phyloP scores from a whole-genome alignment of 2,329 filamentous ascomycete species.

The Trichoderma breve region DNA sequence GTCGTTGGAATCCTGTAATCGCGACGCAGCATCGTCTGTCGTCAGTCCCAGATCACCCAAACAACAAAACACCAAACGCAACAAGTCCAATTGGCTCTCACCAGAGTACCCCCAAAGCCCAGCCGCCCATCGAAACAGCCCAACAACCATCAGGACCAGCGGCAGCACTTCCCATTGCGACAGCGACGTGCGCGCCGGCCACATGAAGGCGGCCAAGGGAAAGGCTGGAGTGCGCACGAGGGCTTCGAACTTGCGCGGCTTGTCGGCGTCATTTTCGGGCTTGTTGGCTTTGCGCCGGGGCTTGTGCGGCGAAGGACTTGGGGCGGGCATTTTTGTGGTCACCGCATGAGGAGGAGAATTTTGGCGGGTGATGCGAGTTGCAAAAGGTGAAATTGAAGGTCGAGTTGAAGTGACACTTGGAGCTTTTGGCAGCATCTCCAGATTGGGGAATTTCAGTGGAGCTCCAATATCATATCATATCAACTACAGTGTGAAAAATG shows the following conservation, averaged over 20 bases:
- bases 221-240: conserved; percentile 68
- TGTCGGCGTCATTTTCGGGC: conserved; percentile 41
- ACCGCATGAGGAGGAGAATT: conserved; percentile 21
- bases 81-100: conserved; percentile 34
- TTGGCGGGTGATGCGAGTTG: not conserved
- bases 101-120: conserved; percentile 95
- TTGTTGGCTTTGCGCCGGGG: conserved; percentile 58
- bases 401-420: conserved; percentile 13
- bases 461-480: conserved; percentile 2
- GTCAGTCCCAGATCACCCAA: not conserved
- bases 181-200: conserved; percentile 78
- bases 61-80: not conserved
- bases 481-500: not conserved
- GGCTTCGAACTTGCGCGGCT: conserved; percentile 39
- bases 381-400: not conserved
- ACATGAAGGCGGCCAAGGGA: conserved; percentile 89
- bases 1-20: conserved; percentile 65
- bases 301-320: conserved; percentile 56
- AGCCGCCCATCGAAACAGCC: conserved; percentile 88
- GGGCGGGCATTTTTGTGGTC: conserved; percentile 44
- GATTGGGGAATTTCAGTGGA: conserved; percentile 25
- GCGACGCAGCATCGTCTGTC: not conserved
- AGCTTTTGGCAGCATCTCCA: conserved; percentile 11
- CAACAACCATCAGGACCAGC: conserved; percentile 82
- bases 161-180: conserved; percentile 94